These are phyloP conservation scores for Cylindrodendrum hubeiense DNA, from an alignment of 2,329 filamentous ascomycete genomes.

Conservation along the genomic window DNA sequence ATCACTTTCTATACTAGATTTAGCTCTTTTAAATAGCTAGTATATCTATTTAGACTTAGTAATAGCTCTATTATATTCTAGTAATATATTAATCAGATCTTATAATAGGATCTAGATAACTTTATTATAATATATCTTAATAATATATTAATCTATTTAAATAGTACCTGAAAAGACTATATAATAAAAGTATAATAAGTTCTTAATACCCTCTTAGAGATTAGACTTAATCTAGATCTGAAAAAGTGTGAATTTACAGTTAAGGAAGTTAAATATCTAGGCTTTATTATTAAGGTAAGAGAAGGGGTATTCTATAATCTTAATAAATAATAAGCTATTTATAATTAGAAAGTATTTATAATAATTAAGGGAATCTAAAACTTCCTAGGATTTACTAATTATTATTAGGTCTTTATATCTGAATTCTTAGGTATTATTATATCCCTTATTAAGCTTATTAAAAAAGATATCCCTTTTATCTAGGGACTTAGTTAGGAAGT, in stretches of 20 bases:
- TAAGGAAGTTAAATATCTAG: background rate
- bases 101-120: background rate
- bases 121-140: background rate
- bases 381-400: background rate
- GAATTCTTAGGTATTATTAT: background rate
- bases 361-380: background rate
- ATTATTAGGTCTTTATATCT: slow-evolving; percentile 1
- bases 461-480: background rate
- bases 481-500: background rate
- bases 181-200: background rate
- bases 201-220: background rate
- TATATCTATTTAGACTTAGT: background rate
- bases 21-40: background rate
- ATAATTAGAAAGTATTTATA: background rate
- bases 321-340: background rate
- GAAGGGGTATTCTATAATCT: background rate
- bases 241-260: background rate
- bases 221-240: background rate
- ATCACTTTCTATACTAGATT: background rate
- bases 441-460: background rate
- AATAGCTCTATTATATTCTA: background rate
- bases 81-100: background rate
- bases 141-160: background rate
- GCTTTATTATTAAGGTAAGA: background rate
- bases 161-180: background rate